Percentiles rank a stretch among this genome's conserved stretches.
phyloP scores from a whole-genome alignment of 1,284 basidiomycete genomes.

The Ceratobasidium sp. region DNA sequence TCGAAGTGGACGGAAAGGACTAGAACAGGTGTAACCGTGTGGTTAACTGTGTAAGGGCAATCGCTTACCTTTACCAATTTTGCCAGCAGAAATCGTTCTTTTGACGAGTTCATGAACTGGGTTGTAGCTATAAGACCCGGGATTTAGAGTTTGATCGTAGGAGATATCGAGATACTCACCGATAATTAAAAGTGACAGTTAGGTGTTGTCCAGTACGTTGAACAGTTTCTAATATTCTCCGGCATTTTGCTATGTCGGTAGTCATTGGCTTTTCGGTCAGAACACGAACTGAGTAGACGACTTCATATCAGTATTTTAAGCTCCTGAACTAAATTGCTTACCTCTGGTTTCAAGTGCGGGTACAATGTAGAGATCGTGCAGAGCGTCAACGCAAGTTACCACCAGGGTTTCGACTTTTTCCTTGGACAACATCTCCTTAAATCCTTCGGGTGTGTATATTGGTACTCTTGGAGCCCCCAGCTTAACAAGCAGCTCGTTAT shows the following conservation, averaged over 20 bases:
- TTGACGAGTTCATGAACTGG: slow-evolving; percentile 70
- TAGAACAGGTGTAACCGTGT: slow-evolving; percentile 42
- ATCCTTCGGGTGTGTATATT: slow-evolving; percentile 63
- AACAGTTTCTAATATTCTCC: slow-evolving; percentile 65
- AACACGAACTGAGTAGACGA: slow-evolving; percentile 58
- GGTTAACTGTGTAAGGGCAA: background rate
- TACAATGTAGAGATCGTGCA: slow-evolving; percentile 67
- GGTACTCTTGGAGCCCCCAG: slow-evolving; percentile 60
- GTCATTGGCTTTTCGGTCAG: slow-evolving; percentile 72
- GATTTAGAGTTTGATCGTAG: background rate
- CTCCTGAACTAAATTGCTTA: slow-evolving; percentile 49
- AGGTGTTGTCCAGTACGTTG: slow-evolving; percentile 62
- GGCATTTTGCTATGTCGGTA: slow-evolving; percentile 66
- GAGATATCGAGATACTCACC: slow-evolving; percentile 53
- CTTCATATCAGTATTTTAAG: too few relatives aligned
- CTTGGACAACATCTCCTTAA: slow-evolving; percentile 65
- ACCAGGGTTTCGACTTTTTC: slow-evolving; percentile 67
- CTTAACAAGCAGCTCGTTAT: slow-evolving; percentile 63
- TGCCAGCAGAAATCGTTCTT: slow-evolving; percentile 65
- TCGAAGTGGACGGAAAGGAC: slow-evolving; percentile 71
- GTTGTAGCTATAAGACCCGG: slow-evolving; percentile 63
- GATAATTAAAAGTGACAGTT: slow-evolving; percentile 65
- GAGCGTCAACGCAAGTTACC: slow-evolving; percentile 68
- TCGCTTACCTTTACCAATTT: slow-evolving; percentile 63
- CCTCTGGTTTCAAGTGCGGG: slow-evolving; percentile 62